Conservation (phyloP, 257 asterid genomes). For the Solanum arcanum region DNA sequence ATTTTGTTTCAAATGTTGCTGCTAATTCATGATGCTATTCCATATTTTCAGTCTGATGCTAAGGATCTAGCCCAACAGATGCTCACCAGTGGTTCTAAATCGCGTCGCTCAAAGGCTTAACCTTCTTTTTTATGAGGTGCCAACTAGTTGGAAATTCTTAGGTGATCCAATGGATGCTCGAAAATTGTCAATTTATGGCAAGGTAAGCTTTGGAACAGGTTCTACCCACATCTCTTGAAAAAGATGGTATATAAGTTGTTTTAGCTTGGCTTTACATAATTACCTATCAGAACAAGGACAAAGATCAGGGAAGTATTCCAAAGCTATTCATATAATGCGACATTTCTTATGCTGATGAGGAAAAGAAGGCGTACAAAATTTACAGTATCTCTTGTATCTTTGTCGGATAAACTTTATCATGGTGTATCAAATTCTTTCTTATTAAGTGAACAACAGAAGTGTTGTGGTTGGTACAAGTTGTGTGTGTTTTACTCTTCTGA, state of each 20-base stretch:
- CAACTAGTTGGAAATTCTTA: conserved; percentile 95
- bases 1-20: conserved; percentile 85
- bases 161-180: conserved; percentile 95
- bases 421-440: not conserved
- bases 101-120: conserved; percentile 67
- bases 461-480: not conserved
- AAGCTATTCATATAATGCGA: not conserved
- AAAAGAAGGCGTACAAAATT: conserved; percentile 9
- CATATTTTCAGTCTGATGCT: conserved; percentile 64
- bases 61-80: conserved; percentile 95
- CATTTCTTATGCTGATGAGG: conserved; percentile 74
- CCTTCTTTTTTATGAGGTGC: conserved; percentile 87
- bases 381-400: not conserved
- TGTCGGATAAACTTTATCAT: not conserved
- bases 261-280: conserved; percentile 85
- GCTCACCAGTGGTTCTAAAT: conserved; percentile 77
- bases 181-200: conserved; percentile 81
- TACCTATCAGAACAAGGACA: conserved; percentile 67
- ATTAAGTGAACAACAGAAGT: not conserved
- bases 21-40: conserved; percentile 74
- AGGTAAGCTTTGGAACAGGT: conserved; percentile 95
- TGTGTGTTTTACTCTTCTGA: not conserved
- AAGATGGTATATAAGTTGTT: conserved; percentile 94
- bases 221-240: conserved; percentile 90
- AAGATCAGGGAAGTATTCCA: conserved; percentile 46